These are phyloP conservation scores for Trapa incisa DNA, from an alignment of 345 rosid genomes.

Conservation along the genomic window DNA sequence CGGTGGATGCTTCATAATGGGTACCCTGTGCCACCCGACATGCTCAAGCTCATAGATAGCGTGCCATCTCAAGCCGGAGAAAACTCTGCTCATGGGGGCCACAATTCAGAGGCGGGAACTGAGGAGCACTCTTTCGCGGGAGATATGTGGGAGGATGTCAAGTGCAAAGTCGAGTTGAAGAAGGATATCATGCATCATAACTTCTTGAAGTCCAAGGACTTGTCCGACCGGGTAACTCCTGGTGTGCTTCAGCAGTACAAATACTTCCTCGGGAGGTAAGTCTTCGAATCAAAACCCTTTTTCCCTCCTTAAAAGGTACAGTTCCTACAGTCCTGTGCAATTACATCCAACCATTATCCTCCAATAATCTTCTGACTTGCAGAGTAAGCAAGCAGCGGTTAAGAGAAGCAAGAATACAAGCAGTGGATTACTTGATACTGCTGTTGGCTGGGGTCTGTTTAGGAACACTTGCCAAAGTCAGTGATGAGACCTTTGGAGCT, in stretches of 20 bases:
- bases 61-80: slow-evolving; percentile 34
- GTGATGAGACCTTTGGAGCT: slow-evolving; percentile 89
- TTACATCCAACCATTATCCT: not conserved
- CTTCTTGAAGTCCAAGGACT: slow-evolving; percentile 43
- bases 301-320: no score
- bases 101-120: slow-evolving; percentile 16
- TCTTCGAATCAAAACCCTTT: not conserved
- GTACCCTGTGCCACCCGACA: slow-evolving; percentile 76
- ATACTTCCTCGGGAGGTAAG: slow-evolving; percentile 90
- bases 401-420: slow-evolving; percentile 80
- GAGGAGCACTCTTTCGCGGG: slow-evolving; percentile 55
- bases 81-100: slow-evolving; percentile 41
- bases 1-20: slow-evolving; percentile 99
- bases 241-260: slow-evolving; percentile 56
- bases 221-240: slow-evolving; percentile 57
- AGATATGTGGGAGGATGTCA: slow-evolving; percentile 77
- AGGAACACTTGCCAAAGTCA: slow-evolving; percentile 96
- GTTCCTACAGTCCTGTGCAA: no score
- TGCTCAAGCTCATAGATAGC: slow-evolving; percentile 57
- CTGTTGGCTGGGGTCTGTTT: slow-evolving; percentile 92
- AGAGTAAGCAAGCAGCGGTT: slow-evolving; percentile 88
- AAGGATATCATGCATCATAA: slow-evolving; percentile 47
- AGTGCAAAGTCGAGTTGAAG: slow-evolving; percentile 42
- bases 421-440: slow-evolving; percentile 80
- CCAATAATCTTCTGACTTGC: slow-evolving; percentile 5